A percentile compares a stretch with the other conserved stretches of the same genome.
phyloP scores from a whole-genome alignment of 352 stramenopile species.

The Pythium aquatile region DNA sequence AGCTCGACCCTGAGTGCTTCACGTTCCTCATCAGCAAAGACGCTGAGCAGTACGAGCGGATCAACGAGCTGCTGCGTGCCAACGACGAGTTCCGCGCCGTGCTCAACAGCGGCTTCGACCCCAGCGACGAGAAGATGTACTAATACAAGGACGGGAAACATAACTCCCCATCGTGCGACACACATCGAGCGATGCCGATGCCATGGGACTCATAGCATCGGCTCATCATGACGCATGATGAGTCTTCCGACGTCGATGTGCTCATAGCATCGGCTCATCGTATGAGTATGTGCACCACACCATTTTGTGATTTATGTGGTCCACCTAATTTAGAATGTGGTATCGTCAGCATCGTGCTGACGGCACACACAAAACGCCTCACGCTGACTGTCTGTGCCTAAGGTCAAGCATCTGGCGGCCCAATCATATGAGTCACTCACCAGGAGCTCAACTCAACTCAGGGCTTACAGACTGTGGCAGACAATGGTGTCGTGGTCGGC shows the following conservation, averaged over 20 bases:
- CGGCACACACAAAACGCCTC: not conserved
- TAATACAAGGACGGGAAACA: conserved; percentile 19
- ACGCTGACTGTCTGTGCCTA: not conserved
- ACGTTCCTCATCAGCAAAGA: conserved; percentile 89
- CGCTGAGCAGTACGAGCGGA: conserved; percentile 75
- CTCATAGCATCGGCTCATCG: no score
- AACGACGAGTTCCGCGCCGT: conserved; percentile 86
- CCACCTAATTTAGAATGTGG: not conserved
- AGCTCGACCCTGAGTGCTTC: conserved; percentile 87
- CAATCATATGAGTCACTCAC: conserved; percentile 13
- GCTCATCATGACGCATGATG: no score
- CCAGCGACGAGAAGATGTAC: conserved; percentile 87
- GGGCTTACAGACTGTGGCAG: not conserved
- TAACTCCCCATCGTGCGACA: no score
- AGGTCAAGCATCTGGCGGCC: conserved; percentile 15
- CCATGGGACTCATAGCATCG: no score
- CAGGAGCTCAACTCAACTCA: conserved; percentile 1
- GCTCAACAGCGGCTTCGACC: conserved; percentile 88
- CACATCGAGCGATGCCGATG: not conserved
- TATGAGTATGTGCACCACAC: conserved; percentile 11
- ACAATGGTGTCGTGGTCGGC: conserved; percentile 3
- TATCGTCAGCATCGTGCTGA: not conserved
- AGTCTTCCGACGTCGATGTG: no score
- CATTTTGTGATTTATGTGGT: not conserved
- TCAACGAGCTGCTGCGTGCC: conserved; percentile 75